A percentile compares a stretch with the other conserved stretches of the same genome.
These are phyloP conservation scores for Peronospora belbahrii DNA, from an alignment of 352 stramenopile species.

Conservation along the genomic window DNA sequence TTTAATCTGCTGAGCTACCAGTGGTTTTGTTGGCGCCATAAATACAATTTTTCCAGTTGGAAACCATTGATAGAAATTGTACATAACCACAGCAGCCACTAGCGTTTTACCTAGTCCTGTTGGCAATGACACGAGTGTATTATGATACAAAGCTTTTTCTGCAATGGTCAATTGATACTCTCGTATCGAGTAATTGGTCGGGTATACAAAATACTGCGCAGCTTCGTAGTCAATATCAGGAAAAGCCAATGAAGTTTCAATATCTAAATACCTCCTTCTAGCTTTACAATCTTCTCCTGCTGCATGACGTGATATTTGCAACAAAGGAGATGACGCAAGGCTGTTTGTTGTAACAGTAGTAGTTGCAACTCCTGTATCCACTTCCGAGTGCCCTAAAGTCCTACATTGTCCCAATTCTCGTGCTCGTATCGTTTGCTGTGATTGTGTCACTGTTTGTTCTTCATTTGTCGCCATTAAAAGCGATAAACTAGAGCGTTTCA, in stretches of 20 bases:
- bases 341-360: neutral
- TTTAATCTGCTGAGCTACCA: conserved; percentile 97
- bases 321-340: conserved; percentile 2
- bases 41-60: conserved; percentile 93
- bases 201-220: conserved; percentile 77
- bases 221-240: conserved; percentile 56
- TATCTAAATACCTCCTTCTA: conserved; percentile 51
- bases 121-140: conserved; percentile 97
- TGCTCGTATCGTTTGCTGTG: conserved; percentile 6
- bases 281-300: conserved; percentile 49
- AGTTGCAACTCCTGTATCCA: neutral
- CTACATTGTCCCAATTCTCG: conserved; percentile 1
- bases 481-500: conserved; percentile 3
- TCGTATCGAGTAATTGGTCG: conserved; percentile 86
- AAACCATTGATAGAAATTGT: conserved; percentile 99
- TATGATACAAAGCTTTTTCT: conserved; percentile 90
- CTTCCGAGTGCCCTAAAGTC: conserved; percentile 12
- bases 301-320: conserved; percentile 14
- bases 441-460: conserved; percentile 5
- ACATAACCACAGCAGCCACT: conserved; percentile 99
- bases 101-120: conserved; percentile 99
- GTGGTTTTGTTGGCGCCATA: conserved; percentile 95
- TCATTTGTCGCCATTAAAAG: neutral
- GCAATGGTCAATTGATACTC: conserved; percentile 95
- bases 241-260: conserved; percentile 26